These are phyloP conservation scores for Scutellaria barbata DNA, from an alignment of 257 asterid species.

Conservation along the genomic window DNA sequence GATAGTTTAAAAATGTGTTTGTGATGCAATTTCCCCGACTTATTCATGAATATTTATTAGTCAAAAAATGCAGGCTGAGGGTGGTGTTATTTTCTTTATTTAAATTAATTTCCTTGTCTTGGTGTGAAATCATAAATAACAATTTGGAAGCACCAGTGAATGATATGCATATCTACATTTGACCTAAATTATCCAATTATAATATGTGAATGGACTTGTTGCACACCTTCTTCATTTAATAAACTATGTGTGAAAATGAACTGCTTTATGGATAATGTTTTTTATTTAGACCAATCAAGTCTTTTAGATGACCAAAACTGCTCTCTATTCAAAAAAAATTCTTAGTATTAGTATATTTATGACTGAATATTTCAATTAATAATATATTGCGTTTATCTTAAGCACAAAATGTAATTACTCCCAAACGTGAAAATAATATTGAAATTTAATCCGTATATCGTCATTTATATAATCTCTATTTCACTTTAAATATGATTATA, in stretches of 20 bases:
- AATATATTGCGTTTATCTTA: too few species aligned
- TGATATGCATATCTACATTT: conserved; percentile 41
- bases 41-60: not conserved
- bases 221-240: conserved; percentile 32
- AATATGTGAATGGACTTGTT: conserved; percentile 32
- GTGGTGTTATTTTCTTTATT: not conserved
- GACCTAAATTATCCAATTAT: conserved; percentile 47
- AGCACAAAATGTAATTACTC: too few species aligned
- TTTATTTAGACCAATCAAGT: conserved; percentile 32
- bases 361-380: too few species aligned
- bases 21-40: too few species aligned
- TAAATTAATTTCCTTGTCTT: conserved; percentile 6
- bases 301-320: conserved; percentile 16
- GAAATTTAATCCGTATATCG: too few species aligned
- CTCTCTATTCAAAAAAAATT: not conserved
- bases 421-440: too few species aligned
- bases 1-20: too few species aligned
- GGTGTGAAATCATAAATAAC: conserved; percentile 34
- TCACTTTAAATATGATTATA: too few species aligned
- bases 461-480: too few species aligned
- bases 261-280: conserved; percentile 38
- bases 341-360: too few species aligned
- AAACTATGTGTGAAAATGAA: conserved; percentile 34
- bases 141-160: conserved; percentile 38
- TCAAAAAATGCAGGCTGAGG: conserved; percentile 26